Evolutionary conservation across 2,329 filamentous ascomycete genomes (phyloP).

Genomic region (Fonsecaea multimorphosa): DNA sequence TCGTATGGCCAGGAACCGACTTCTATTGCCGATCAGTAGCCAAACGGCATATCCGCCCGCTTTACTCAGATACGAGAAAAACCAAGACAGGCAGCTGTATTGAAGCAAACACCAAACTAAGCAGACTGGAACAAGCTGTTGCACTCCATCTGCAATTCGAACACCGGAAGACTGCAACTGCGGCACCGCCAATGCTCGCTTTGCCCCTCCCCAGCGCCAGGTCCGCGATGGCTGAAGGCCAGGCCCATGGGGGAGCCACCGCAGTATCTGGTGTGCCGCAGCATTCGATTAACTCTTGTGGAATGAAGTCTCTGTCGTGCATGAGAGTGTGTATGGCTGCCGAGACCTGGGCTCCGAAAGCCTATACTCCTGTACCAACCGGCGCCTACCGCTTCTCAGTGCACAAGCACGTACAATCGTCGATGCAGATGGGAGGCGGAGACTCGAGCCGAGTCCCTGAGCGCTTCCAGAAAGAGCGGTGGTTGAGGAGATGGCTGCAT

Average conservation of each 20-base stretch:
- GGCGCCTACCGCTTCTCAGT: neutral
- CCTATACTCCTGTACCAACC: neutral
- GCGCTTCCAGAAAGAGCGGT: neutral
- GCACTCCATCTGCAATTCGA: neutral
- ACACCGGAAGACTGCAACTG: neutral
- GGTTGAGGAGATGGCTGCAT: neutral
- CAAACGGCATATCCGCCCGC: neutral
- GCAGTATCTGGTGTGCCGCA: neutral
- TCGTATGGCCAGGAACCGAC: neutral
- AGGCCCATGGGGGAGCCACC: neutral
- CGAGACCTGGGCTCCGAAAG: neutral
- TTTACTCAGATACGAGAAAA: neutral
- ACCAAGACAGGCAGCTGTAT: neutral
- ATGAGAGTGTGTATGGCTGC: neutral
- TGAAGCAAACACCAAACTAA: neutral
- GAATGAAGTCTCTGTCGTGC: neutral
- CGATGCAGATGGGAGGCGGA: neutral
- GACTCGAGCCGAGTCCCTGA: neutral
- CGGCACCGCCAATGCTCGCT: conserved; percentile 6
- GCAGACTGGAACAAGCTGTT: neutral
- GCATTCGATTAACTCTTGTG: neutral
- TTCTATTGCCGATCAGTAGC: neutral
- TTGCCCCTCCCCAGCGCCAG: neutral
- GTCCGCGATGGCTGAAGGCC: neutral
- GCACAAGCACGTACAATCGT: neutral